Evolutionary conservation across 768 basidiomycete genomes (phyloP).

Genomic region (Suillus discolor): DNA sequence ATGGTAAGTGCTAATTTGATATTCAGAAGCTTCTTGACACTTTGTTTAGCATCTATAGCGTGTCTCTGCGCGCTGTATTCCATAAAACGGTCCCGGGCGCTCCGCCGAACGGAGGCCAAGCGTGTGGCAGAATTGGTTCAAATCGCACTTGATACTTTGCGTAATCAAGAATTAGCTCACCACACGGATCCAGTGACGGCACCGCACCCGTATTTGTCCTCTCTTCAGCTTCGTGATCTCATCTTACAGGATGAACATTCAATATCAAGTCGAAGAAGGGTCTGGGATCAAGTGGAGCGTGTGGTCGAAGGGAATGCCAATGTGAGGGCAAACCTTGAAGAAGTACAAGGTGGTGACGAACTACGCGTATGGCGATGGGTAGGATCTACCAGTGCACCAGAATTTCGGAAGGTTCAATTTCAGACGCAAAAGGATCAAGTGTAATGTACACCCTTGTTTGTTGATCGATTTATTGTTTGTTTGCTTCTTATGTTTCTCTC

Average conservation of each 20-base stretch:
- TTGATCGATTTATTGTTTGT: constrained; percentile 6
- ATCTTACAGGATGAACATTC: constrained; percentile 83
- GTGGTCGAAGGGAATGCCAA: constrained; percentile 92
- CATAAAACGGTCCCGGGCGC: constrained; percentile 41
- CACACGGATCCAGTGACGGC: constrained; percentile 78
- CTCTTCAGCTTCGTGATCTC: constrained; percentile 85
- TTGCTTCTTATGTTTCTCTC: neutral
- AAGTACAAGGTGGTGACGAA: constrained; percentile 84
- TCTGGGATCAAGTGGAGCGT: constrained; percentile 85
- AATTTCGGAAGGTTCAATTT: constrained; percentile 33
- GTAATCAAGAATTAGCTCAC: constrained; percentile 81
- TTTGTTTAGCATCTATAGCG: constrained; percentile 30
- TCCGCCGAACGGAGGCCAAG: constrained; percentile 56
- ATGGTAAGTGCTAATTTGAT: constrained; percentile 48
- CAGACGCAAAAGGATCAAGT: constrained; percentile 30
- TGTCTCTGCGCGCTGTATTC: constrained; percentile 18
- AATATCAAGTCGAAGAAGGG: constrained; percentile 56
- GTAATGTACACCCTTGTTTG: neutral
- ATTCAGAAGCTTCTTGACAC: constrained; percentile 20
- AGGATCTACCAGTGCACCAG: constrained; percentile 47
- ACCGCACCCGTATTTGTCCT: constrained; percentile 78
- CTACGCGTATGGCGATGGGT: constrained; percentile 92
- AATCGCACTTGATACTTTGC: constrained; percentile 76
- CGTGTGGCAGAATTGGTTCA: constrained; percentile 77
- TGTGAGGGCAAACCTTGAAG: constrained; percentile 82